Base-by-base conservation (phyloP, 768 basidiomycete species). In the Tylopilus vinaceipallidus region DNA sequence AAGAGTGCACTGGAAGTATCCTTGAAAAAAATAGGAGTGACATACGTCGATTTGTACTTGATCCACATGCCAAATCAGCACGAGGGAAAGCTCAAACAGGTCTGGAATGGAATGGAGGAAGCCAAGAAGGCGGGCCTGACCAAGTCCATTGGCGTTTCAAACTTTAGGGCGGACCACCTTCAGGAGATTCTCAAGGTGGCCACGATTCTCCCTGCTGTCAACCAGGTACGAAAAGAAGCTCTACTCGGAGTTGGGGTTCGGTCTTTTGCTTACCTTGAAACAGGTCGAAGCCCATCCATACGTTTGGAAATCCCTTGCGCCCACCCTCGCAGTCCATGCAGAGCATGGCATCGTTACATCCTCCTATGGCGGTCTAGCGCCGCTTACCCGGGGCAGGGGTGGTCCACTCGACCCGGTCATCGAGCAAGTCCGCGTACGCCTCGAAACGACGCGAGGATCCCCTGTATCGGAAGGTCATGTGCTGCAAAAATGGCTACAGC, bases 71-170 rank as follows among this genome's bases (percentile, higher is more conserved):
- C 81, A 4, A 56, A 49, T 6, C 50, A 64, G 4, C 68, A 73
- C 37, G 65, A 57, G 35, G 77, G 75, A 19, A 75, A 66, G 46
- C 64, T 85, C 45, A 70, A 71, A 47, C 72, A 79, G 23, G 62
- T 78, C 44, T 87, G 86, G 86, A 73, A 72, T 40, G 78, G 69
- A 6, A 77, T 88, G 77, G 84, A 86, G 58, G 76, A 75, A 35
- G 67, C 80, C 33, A 72, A 81, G 57, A 60, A 60, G 17, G 75
- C 66, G 6, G 75, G 75, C 12, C 54, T 70, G 35, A 63, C 72
- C 19, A 71, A 62, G 52, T 70, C 67, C 42, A 74, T 79, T 35
- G 81, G 82, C 5, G 77, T 84, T 14, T 78, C 78, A n/a, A 84
- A 84, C 66, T 79, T 77, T 60, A 68, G 68, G n/a, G 59, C 71